Conservation (phyloP, 176 grass and related monocot species). For the Pontederia paniculata region DNA sequence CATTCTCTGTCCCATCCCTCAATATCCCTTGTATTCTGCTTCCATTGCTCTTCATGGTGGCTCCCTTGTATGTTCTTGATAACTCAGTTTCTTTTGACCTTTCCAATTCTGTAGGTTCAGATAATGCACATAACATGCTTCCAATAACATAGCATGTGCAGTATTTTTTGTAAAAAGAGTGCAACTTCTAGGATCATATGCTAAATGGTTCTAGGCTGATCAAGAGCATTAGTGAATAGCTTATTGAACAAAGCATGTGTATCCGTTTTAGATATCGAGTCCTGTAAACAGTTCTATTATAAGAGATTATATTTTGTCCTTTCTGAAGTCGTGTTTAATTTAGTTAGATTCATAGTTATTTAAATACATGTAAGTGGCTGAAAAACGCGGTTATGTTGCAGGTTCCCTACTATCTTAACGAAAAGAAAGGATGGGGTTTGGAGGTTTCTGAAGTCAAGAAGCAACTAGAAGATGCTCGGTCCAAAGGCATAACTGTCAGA, state of each 20-base stretch:
- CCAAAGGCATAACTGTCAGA: constrained; percentile 83
- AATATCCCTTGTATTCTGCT: constrained; percentile 92
- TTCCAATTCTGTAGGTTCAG: neutral
- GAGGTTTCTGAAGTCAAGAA: constrained; percentile 74
- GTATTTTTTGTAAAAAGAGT: too few species aligned
- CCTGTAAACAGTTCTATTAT: neutral
- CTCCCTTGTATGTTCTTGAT: constrained; percentile 74
- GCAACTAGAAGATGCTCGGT: constrained; percentile 64
- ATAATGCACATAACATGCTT: neutral
- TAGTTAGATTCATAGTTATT: constrained; percentile 9
- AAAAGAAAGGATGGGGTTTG: constrained; percentile 72
- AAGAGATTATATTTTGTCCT: neutral
- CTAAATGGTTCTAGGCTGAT: too few species aligned
- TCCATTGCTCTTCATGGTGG: constrained; percentile 91
- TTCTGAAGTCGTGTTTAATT: constrained; percentile 22
- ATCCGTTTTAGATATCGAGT: too few species aligned
- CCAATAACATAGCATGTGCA: neutral
- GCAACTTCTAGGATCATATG: too few species aligned
- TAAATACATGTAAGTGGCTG: too few species aligned
- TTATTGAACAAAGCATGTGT: too few species aligned
- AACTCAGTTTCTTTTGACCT: neutral
- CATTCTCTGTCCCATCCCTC: constrained; percentile 91
- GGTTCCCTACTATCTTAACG: constrained; percentile 83
- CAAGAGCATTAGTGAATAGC: too few species aligned
- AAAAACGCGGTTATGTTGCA: constrained; percentile 26